These are phyloP conservation scores for Wickerhamomyces chambardii DNA, from an alignment of 805 yeast genomes.

Conservation along the genomic window DNA sequence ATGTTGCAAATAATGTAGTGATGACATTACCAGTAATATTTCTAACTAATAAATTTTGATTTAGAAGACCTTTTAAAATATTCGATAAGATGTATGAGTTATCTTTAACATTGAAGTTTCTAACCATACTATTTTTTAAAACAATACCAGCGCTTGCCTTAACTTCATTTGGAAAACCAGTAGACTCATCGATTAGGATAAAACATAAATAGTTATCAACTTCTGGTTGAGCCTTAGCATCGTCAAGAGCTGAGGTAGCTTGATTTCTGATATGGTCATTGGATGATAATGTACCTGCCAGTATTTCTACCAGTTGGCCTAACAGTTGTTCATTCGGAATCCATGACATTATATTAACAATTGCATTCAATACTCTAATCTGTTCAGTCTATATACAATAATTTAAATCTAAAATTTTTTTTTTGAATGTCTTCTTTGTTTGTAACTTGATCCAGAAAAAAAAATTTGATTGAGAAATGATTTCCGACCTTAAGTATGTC, in stretches of 20 bases:
- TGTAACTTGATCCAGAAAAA: too few relatives aligned
- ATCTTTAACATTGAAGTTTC: constrained; percentile 21
- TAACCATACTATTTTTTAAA: constrained; percentile 67
- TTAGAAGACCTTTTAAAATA: constrained; percentile 39
- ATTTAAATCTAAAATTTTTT: neutral
- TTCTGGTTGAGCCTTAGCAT: constrained; percentile 66
- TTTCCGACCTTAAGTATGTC: too few relatives aligned
- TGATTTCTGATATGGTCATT: constrained; percentile 41
- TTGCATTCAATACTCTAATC: too few relatives aligned
- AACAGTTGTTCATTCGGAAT: constrained; percentile 53
- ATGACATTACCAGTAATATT: constrained; percentile 89
- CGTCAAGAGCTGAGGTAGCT: constrained; percentile 68
- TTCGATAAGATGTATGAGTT: constrained; percentile 25
- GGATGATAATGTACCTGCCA: constrained; percentile 65
- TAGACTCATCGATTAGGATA: constrained; percentile 48
- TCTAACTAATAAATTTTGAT: constrained; percentile 52
- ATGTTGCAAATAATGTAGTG: constrained; percentile 64
- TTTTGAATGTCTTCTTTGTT: neutral
- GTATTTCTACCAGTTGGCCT: constrained; percentile 54
- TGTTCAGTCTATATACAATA: too few relatives aligned
- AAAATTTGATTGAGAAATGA: too few relatives aligned
- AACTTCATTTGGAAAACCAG: constrained; percentile 35
- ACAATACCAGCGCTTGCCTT: constrained; percentile 87
- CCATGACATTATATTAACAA: constrained; percentile 71
- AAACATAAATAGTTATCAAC: constrained; percentile 73